Percentiles rank a stretch among this genome's conserved stretches.
phyloP scores from a whole-genome alignment of 495 filamentous ascomycete species.

The Talaromyces proteolyticus region DNA sequence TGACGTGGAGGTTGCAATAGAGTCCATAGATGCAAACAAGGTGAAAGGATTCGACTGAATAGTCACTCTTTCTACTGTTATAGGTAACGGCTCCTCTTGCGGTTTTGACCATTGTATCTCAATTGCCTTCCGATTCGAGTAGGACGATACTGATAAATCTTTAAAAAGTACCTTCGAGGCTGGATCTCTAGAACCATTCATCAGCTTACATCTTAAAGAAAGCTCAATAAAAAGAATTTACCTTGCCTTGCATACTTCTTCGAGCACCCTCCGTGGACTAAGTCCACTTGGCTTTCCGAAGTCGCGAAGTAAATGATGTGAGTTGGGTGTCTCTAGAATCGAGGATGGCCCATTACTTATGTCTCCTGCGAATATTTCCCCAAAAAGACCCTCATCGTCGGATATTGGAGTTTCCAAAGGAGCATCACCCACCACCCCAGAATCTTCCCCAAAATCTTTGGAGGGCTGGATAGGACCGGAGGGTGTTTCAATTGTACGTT shows the following conservation, averaged over 20 bases:
- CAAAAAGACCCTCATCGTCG: conserved; percentile 53
- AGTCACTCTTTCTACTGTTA: conserved; percentile 30
- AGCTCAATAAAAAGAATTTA: too few species aligned
- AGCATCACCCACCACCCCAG: conserved; percentile 42
- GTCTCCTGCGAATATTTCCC: conserved; percentile 62
- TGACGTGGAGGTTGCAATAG: conserved; percentile 64
- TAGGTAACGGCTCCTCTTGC: conserved; percentile 49
- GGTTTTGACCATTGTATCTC: conserved; percentile 75
- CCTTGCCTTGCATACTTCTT: conserved; percentile 84
- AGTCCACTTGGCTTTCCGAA: conserved; percentile 74
- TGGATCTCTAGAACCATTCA: conserved; percentile 49
- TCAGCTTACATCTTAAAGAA: conserved; percentile 8
- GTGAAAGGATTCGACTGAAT: conserved; percentile 37
- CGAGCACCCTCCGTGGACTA: conserved; percentile 66
- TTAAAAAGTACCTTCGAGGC: conserved; percentile 57
- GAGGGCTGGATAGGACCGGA: conserved; percentile 3
- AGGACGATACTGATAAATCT: conserved; percentile 61
- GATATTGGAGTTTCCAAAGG: conserved; percentile 47
- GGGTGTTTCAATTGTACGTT: conserved; percentile 10
- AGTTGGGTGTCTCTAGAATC: conserved; percentile 17
- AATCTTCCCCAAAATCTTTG: too few species aligned
- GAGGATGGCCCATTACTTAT: conserved; percentile 13
- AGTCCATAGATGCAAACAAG: conserved; percentile 62
- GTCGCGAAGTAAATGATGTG: conserved; percentile 54
- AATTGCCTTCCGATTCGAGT: conserved; percentile 68